Evolutionary conservation across 441 rosid genomes (phyloP), one percentile per base, ranked within the genome.

Genomic region (Populus hybrid): DNA sequence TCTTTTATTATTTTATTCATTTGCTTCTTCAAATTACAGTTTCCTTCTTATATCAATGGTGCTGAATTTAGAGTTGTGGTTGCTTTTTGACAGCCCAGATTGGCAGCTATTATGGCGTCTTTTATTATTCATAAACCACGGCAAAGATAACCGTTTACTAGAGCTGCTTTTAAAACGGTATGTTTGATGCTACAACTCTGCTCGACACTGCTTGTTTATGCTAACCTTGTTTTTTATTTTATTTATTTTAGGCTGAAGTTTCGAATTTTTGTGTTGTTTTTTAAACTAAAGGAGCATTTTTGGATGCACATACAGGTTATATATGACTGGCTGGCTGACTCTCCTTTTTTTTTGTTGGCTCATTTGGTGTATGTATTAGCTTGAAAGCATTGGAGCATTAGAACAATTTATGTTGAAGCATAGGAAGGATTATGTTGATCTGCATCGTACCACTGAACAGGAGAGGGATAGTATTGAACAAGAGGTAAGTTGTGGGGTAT

Each of bases 391-490:
- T 63, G 90, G 82, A 83, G 90, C 94, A 83, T 81, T 96, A 85
- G 92, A 92, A 74, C 93, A 88, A 81, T 94, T 92, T 88, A 84
- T 94, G 90, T 77, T 67, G 81, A 94, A 96, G 88, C 99, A 96
- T 84, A 81, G 90, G 36, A 94, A 92, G 81, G 99, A 94, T 83
- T 96, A 94, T 10, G 89, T 91, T 70, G 99, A 94, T 84, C 74
- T 85, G 74, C 97, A 90, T 69, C 94, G 96, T 34, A 92, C 94
- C 73, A 96, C 94, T 1, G 97, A 91, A 82, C 94, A 89, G 73
- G 98, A 96, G 86, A 91, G 94, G 78, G 99, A 96, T 83, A 90
- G 94, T 86, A 94, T 96, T 75, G 99, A 96, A 82, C 97, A 90
- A 65, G 99, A 96, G 83, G 98, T 96, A 84, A 86, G 92, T 77